Conservation (phyloP, 176 grass and related monocot species). For the bread wheat (Triticum aestivum) region IWGSC_CS_RefSeq_v2.1 NC_057795.1:163392009-163392508, state of each 20-base stretch:
- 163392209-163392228: conserved; percentile 92
- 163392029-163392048: not conserved
- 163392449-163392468: conserved; percentile 6
- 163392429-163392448: conserved; percentile 13
- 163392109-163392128: conserved; percentile 33
- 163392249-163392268: conserved; percentile 65
- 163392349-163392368: not conserved
- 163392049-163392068: not conserved
- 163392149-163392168: conserved; percentile 71
- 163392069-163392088: not conserved
- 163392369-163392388: not conserved
- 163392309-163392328: conserved; percentile 91
- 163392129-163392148: conserved; percentile 93
- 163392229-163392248: conserved; percentile 64
- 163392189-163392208: conserved; percentile 95
- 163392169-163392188: conserved; percentile 73
- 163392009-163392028: not conserved
- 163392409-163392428: not conserved
- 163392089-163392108: not conserved
- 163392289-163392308: conserved; percentile 64
- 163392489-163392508: conserved; percentile 64
- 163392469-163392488: conserved; percentile 29
- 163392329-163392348: not conserved
- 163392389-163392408: not conserved
- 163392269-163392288: conserved; percentile 71